These are phyloP conservation scores for Tulasnella sp. DNA, from an alignment of 768 basidiomycete genomes.

Conservation along the genomic window DNA sequence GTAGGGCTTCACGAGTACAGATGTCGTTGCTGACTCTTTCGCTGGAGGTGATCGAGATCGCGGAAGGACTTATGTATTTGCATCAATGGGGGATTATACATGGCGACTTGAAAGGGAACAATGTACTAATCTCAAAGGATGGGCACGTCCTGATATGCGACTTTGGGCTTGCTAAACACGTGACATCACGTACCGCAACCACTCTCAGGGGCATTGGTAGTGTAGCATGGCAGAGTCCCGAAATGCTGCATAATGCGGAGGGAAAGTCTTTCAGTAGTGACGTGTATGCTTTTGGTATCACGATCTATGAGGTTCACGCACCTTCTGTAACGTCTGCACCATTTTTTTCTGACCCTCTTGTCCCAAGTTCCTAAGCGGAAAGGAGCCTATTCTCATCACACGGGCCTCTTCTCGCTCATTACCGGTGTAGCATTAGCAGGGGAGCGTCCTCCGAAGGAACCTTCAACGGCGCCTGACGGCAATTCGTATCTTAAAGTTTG, in stretches of 20 bases:
- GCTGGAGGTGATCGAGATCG: neutral
- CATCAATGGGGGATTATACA: neutral
- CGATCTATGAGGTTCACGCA: neutral
- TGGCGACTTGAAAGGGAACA: neutral
- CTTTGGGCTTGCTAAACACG: neutral
- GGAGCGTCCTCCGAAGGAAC: neutral
- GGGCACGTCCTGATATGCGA: neutral
- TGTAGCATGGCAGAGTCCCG: neutral
- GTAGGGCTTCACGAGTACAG: neutral
- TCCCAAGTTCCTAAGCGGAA: neutral
- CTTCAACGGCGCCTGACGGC: neutral
- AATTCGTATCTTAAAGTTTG: neutral
- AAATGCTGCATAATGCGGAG: neutral
- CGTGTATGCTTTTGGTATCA: neutral
- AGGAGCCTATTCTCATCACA: neutral
- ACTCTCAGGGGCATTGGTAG: neutral
- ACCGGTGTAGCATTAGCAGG: neutral
- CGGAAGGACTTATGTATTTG: neutral
- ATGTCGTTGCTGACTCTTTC: neutral
- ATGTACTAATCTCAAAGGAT: neutral
- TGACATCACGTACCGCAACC: neutral
- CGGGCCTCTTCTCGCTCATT: neutral
- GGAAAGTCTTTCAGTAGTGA: neutral
- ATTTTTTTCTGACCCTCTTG: too few relatives aligned
- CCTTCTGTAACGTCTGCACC: too few relatives aligned